Base-by-base conservation (phyloP, 345 rosid genomes). In the Lepidium africanum region DNA sequence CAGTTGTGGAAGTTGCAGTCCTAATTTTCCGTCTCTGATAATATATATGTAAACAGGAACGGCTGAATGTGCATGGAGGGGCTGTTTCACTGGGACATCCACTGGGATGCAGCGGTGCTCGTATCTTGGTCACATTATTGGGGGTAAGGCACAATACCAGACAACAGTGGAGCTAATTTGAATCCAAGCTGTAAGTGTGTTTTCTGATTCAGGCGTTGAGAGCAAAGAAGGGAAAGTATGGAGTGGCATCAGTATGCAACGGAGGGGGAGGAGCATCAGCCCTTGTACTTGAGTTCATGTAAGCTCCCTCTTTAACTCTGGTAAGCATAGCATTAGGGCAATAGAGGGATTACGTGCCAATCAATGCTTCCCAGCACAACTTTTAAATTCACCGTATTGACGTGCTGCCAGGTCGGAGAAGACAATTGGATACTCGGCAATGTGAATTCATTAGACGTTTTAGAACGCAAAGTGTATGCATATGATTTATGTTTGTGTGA, bases 181-280 rank as follows among this genome's bases (percentile, higher is more conserved):
- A 67, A 66, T 53, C 48, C 65, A 5, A 21, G 13, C 43, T 64
- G 59, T 27, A 56, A 59, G 47, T 46, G 37, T 70, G 48, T 33
- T 15, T 60, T 64, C 41, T 61, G 27, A 53, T 75, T 59, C 60
- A 93, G 97, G 98, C 87, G 46, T 70, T 94, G 84, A 87, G 84
- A 76, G 87, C 83, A 45, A 94, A 81, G 78, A 89, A 77, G 14
- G 97, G 88, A 42, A 88, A 78, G 76, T 84, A 82, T 10, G 97
- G 96, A 39, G 95, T 87, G 68, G 95, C 80, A 27, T 91, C 86
- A 33, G 65, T 94, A 65, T 94, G 99, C 90, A 94, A 94, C 40
- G 97, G 99, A n/a, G 97, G 95, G 37, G 99, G 99, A 13, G 95
- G 93, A 41, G 99, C 96, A 73, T 94, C 97, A 14, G 88, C 97